These are phyloP conservation scores for Reticulascus tulasneorum DNA, from an alignment of 2,329 filamentous ascomycete genomes.

Conservation along the genomic window DNA sequence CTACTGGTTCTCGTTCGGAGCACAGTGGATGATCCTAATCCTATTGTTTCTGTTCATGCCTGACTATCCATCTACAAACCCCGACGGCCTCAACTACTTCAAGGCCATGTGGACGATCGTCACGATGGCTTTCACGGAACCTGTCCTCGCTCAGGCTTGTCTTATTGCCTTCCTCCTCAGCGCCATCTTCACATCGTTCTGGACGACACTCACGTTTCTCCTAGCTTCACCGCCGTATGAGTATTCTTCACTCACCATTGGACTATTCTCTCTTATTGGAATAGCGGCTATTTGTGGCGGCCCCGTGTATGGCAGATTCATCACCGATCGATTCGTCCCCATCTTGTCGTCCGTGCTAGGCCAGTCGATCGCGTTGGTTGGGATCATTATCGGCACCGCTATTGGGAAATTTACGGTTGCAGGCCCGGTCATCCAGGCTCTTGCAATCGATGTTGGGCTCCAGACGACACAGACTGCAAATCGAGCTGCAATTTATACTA, in stretches of 20 bases:
- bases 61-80: conserved; percentile 74
- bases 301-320: conserved; percentile 64
- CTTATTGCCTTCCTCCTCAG: conserved; percentile 60
- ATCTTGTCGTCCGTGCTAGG: conserved; percentile 65
- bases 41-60: conserved; percentile 72
- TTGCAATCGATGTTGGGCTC: conserved; percentile 65
- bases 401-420: conserved; percentile 62
- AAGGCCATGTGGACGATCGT: conserved; percentile 62
- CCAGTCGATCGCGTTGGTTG: conserved; percentile 53
- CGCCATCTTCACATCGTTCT: conserved; percentile 49
- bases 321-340: conserved; percentile 69
- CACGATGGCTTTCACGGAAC: conserved; percentile 59
- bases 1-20: conserved; percentile 71
- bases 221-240: conserved; percentile 66
- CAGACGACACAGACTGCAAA: conserved; percentile 75
- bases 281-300: conserved; percentile 64
- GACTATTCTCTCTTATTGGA: conserved; percentile 75
- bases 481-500: conserved; percentile 62
- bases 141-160: conserved; percentile 66
- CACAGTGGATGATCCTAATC: conserved; percentile 64
- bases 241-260: conserved; percentile 65
- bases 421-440: conserved; percentile 68
- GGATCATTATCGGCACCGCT: conserved; percentile 65
- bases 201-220: conserved; percentile 72
- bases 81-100: conserved; percentile 59